Evolutionary conservation across 768 basidiomycete species (phyloP), one percentile per base, ranked within the genome.

Genomic region (Pleurotus pulmonarius): DNA sequence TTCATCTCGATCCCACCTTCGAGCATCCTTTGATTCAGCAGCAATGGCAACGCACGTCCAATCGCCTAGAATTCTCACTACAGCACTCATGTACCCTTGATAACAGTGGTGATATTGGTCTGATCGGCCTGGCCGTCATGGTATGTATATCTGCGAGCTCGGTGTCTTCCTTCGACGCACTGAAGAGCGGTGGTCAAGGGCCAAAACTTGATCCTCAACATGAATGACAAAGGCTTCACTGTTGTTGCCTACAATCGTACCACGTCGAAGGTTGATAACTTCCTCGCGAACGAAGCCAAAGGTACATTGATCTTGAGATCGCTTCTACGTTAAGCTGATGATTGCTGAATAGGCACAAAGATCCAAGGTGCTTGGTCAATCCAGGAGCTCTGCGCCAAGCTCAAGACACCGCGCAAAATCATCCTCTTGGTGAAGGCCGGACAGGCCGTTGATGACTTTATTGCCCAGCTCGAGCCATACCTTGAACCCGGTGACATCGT

Each of bases 201-300:
- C 67, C 94, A 96, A 85, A 97, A 96, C 72, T 73, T 97, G 69
- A 95, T 97, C 72, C 79, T 98, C 65, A 97, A 98, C 80, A 98
- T 97, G 92, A 97, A 97, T 73, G 97, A 99, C 82, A 99, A 99
- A 75, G 97, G 97, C 52, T 99, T 94, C 80, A 94, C 78, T 62
- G 97, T 99, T 65, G 88, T 94, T 63, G 94, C 92, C 11, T 99
- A 90, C 78, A 99, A 99, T 83, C 90, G 97, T 65, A 98, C 97
- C 43, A 90, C 87, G 59, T 87, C 85, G 76, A 99, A 99, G 74
- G 94, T 99, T 67, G 95, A 98, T 72, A 69, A 82, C 69, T 99
- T 99, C 84, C 85, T 99, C 60, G 87, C 82, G 60, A 94, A 98
- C 72, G 93, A 98, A 76, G 97, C 97, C 63, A 99, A 98, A 83